Evolutionary conservation across 1,284 basidiomycete species (phyloP), one percentile per base, ranked within the genome.

Genomic region (Ceratorhiza oryzae-sativae): DNA sequence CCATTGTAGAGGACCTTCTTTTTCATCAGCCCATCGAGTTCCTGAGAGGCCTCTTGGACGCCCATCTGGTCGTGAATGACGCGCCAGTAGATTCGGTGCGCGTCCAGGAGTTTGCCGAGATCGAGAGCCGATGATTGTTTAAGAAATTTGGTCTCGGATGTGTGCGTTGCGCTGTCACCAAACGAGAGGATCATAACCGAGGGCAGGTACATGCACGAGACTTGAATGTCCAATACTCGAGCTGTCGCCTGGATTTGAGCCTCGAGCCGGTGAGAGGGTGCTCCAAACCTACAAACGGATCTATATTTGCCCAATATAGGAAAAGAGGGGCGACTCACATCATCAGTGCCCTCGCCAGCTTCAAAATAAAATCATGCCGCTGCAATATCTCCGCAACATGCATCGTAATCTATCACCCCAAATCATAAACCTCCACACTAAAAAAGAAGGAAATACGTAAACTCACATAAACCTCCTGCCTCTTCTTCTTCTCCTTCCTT

Each of bases 271-370:
- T 97, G 94, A 1, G 90, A 89, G n/a, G 95, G 94, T 1, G 90
- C 92, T 46, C 94, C 94, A 76, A 95, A 97, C 77, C 46, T 49
- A 20, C 46, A 20, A 49, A n/a, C 3, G 2, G 15, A 20, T 49
- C 20, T 9, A 1, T 1, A 20, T 49, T 49, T 18, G n/a, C 20
- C 23, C 12, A 20, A 20, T 49, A n/a, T 20, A 6, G 12, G n/a
- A 9, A 15, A n/a, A 36, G 41, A 32, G 18, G 8, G 5, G 27
- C 23, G 36, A 62, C 79, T 72, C 46, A 80, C 93, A 95, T 95
- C 93, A 97, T 96, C 84, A 97, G 87, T 8, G 93, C 90, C 55
- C 94, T 87, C 18, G 91, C 87, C 46, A 97, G 86, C 83, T 97
- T 97, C 79, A 96, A 83, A 73, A 97, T 85, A 81, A 97, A 97